Base-by-base conservation (phyloP, 1,284 basidiomycete genomes). In the Macrocystidia cucumis region DNA sequence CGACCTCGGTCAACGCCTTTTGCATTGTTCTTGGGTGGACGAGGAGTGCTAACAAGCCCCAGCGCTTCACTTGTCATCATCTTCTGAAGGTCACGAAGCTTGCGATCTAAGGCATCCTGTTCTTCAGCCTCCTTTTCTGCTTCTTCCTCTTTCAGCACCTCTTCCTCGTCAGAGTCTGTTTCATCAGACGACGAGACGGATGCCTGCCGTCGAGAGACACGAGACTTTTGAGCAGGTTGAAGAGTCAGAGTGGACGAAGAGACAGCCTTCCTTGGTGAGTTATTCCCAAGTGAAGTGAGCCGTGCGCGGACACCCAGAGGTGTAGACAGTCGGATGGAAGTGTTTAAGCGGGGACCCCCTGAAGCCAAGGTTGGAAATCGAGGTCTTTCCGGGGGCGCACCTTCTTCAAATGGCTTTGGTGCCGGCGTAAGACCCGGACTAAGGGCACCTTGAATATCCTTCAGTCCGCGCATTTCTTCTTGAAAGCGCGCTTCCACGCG, bases 401-500 rank as follows among this genome's bases (percentile, higher is more conserved):
- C 52, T 11, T 55, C 50, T 1, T 59, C 50, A n/a, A 52, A 54
- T 4, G 60, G 57, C 44, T 52, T 62, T 37, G 45, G 46, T n/a
- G 30, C 22, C 13, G 57, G 60, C 20, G 51, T 44, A 13, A 50
- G 47, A 29, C 57, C 54, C 27, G 66, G 72, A 38, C 63, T 71
- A 6, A 77, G 56, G 28, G 69, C 69, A 25, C 75, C 75, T 32
- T 69, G 69, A 25, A 84, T 74, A 43, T 77, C 78, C 45, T 83
- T 78, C 31, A 89, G 51, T 1, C 82, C 82, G 26, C 78, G 73
- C 21, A 89, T 71, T 50, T 86, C 86, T 51, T 88, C 79, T 50
- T 88, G 83, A 38, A 84, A 88, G 41, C 85, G 67, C 3, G 74
- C 76, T 51, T 86, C 80, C 7, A 83, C 82, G 16, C 86, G 72